Percentiles rank a stretch among this genome's conserved stretches.
Conservation (phyloP, 495 filamentous ascomycete species). For the Chaetomidium leptoderma region DNA sequence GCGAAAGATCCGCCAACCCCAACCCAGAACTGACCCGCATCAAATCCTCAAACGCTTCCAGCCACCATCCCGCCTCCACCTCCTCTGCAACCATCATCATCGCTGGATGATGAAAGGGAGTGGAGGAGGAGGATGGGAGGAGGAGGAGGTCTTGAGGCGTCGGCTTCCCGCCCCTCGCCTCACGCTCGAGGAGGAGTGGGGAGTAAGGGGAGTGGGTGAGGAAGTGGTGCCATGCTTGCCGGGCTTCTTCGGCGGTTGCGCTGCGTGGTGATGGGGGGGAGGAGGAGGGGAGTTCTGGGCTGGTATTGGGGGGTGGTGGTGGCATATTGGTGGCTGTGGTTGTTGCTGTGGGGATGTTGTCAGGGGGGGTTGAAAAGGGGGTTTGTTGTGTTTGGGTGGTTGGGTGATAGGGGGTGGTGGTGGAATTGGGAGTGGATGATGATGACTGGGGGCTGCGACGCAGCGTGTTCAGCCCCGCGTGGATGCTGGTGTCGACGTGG, state of each 20-base stretch:
- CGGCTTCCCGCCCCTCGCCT: no score
- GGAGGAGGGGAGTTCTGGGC: background rate
- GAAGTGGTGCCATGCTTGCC: constrained; percentile 21
- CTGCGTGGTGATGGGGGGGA: background rate
- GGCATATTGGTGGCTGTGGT: background rate
- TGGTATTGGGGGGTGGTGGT: background rate
- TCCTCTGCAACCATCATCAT: constrained; percentile 17
- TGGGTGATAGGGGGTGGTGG: background rate
- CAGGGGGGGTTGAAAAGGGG: background rate
- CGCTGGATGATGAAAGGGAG: no score
- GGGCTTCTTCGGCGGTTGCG: background rate
- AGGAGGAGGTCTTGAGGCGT: no score
- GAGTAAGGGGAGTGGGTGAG: constrained; percentile 33
- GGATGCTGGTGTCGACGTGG: constrained; percentile 38
- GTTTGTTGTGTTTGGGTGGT: no score
- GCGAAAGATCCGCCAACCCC: constrained; percentile 9
- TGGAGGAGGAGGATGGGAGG: no score
- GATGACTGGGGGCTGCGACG: constrained; percentile 10
- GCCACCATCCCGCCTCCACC: constrained; percentile 35
- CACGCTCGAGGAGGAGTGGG: constrained; percentile 28
- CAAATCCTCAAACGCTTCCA: constrained; percentile 44
- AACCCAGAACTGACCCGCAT: constrained; percentile 30
- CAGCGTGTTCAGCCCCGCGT: constrained; percentile 31
- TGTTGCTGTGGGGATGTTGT: background rate
- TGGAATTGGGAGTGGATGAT: constrained; percentile 15